These are phyloP conservation scores for Cymbidium sinense DNA, from an alignment of 106 monocot genomes.

Conservation along the genomic window DNA sequence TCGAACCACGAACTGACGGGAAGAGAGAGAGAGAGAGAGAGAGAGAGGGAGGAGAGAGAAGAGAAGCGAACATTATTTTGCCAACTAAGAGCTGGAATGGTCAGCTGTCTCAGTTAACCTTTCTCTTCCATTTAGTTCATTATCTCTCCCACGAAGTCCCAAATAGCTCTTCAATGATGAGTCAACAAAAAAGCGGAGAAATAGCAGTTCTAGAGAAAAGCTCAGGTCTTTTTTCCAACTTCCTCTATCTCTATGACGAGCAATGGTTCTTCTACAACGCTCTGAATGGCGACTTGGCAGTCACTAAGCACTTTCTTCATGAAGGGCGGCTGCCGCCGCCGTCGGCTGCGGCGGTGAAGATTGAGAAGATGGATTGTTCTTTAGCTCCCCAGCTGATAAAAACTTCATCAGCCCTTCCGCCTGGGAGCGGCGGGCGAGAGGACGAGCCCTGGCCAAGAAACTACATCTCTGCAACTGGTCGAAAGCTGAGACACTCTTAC, in stretches of 20 bases:
- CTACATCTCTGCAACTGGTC: not conserved
- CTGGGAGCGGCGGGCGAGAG: not conserved
- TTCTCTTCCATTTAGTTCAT: too few species aligned
- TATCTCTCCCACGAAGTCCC: not conserved
- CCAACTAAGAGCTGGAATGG: not conserved
- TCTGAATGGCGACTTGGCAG: conserved; percentile 4
- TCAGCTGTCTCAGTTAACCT: not conserved
- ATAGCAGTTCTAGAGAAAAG: not conserved
- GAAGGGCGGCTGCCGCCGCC: not conserved
- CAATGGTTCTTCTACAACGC: conserved; percentile 55
- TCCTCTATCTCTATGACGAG: conserved; percentile 44
- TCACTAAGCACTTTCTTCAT: not conserved
- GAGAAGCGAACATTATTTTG: not conserved
- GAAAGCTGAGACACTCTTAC: conserved; percentile 17
- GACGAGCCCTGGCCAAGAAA: not conserved
- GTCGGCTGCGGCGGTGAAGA: not conserved
- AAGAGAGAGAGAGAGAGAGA: not conserved
- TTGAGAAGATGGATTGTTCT: not conserved
- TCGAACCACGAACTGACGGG: not conserved
- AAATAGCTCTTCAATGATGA: not conserved
- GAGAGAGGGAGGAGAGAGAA: not conserved
- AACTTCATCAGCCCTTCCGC: conserved; percentile 22
- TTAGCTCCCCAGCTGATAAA: conserved; percentile 5
- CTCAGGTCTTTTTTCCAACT: not conserved
- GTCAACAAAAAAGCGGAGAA: not conserved